Conservation (phyloP, 2,329 filamentous ascomycete species). For the Ascosphaera aggregata region DNA sequence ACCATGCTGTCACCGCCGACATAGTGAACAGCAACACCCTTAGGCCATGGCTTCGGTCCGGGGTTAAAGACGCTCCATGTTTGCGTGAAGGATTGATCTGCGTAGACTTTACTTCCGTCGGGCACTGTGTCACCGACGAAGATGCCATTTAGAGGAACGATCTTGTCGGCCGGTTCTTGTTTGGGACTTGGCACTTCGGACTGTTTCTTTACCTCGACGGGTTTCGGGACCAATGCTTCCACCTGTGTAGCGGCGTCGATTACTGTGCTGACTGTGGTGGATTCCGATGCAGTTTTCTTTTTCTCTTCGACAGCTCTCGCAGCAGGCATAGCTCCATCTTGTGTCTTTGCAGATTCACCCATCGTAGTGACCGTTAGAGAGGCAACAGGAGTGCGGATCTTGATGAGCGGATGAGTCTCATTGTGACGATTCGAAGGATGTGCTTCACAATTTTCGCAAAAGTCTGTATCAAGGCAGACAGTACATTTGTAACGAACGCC, state of each 20-base stretch:
- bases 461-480: constrained; percentile 83
- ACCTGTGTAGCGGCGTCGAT: constrained; percentile 35
- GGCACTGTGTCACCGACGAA: constrained; percentile 58
- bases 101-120: constrained; percentile 51
- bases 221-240: constrained; percentile 27
- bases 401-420: constrained; percentile 88
- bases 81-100: constrained; percentile 59
- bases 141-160: constrained; percentile 32
- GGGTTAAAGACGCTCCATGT: constrained; percentile 81
- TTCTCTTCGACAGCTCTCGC: constrained; percentile 41
- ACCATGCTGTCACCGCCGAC: constrained; percentile 95
- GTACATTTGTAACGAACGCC: constrained; percentile 93
- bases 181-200: constrained; percentile 10
- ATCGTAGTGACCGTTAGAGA: constrained; percentile 70
- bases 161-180: no score
- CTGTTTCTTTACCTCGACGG: background rate
- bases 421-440: constrained; percentile 69
- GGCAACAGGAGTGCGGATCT: constrained; percentile 83
- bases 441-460: constrained; percentile 86
- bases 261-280: constrained; percentile 20
- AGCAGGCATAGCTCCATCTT: constrained; percentile 37
- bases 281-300: constrained; percentile 26
- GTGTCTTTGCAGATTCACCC: constrained; percentile 39
- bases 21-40: constrained; percentile 73
- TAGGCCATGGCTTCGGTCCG: constrained; percentile 58